phyloP scores from a whole-genome alignment of 2,329 filamentous ascomycete genomes.

The Diaporthe aspalathi region DNA sequence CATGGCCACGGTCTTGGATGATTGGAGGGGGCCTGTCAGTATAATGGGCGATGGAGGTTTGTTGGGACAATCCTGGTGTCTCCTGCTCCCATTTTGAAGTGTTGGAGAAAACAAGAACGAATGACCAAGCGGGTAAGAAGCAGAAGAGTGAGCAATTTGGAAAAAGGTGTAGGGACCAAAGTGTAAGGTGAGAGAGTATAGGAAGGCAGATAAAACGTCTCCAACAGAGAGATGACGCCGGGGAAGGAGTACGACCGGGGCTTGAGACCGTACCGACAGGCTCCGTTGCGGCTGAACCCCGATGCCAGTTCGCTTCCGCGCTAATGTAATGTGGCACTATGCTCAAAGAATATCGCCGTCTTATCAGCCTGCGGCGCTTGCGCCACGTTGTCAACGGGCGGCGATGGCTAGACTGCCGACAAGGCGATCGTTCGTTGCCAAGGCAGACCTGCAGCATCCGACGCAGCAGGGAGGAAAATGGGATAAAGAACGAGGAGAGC shows the following conservation, averaged over 20 bases:
- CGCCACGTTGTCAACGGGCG: constrained; percentile 9
- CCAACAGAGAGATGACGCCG: not conserved
- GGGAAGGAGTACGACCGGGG: not conserved
- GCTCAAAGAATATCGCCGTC: not conserved
- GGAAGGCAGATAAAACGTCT: not conserved
- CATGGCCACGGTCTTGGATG: not conserved
- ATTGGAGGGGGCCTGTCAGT: not conserved
- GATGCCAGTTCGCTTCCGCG: not conserved
- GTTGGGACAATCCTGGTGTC: not conserved
- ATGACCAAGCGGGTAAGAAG: not conserved
- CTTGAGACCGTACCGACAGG: constrained; percentile 1
- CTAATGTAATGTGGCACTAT: not conserved
- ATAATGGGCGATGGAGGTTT: no score
- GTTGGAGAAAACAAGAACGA: not conserved
- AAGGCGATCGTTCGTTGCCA: not conserved
- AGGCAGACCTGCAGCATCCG: not conserved
- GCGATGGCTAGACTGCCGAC: not conserved
- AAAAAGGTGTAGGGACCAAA: not conserved
- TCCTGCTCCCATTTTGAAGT: not conserved
- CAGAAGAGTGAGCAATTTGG: not conserved
- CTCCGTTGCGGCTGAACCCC: constrained; percentile 30
- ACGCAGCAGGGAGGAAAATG: not conserved
- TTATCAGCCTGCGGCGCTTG: not conserved
- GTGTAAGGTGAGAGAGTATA: not conserved
- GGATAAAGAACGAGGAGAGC: not conserved